Evolutionary conservation across 805 yeast species (phyloP), one percentile per base, ranked within the genome.

Genomic region (Candida schatavii): DNA sequence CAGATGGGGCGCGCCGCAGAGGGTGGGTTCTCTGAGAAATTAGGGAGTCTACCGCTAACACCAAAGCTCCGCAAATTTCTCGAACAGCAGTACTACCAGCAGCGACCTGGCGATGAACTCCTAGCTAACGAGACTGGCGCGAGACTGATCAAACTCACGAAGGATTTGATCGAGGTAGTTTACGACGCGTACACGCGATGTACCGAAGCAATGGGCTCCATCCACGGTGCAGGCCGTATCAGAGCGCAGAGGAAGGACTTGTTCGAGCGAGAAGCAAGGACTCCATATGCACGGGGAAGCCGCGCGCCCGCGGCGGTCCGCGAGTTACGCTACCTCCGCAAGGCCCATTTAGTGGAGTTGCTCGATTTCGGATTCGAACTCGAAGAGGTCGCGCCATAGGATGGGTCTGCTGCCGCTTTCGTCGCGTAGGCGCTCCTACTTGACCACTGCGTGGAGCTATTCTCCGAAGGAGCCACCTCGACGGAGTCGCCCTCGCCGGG

Each of bases 71-170:
- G 45, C 25, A 36, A 38, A 14, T 53, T 52, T 21, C 41, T 25
- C n/a, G 13, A 19, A 22, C 13, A 13, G 11, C 18, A 52, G 14
- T 43, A 50, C 11, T 37, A 40, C 10, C 51, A 52, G 34, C n/a
- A n/a, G n/a, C n/a, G n/a, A n/a, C n/a, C n/a, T n/a, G n/a, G n/a
- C n/a, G n/a, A n/a, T n/a, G n/a, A n/a, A n/a, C 13, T 54, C 21
- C 23, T 29, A n/a, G 18, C 36, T 19, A 41, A 36, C 3, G 25
- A 35, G 2, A n/a, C 17, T 6, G 18, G 15, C 5, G 39, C 37
- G 11, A 9, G 11, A 15, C 15, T 25, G n/a, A 26, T 62, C 5
- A 62, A 61, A 45, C 40, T 62, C 4, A 43, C 56, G 1, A 59
- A 55, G 41, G 46, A 41, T 15, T 30, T 61, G 9, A 36, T 58